phyloP scores from a whole-genome alignment of 345 rosid species.

The Ceriops tagal region DNA sequence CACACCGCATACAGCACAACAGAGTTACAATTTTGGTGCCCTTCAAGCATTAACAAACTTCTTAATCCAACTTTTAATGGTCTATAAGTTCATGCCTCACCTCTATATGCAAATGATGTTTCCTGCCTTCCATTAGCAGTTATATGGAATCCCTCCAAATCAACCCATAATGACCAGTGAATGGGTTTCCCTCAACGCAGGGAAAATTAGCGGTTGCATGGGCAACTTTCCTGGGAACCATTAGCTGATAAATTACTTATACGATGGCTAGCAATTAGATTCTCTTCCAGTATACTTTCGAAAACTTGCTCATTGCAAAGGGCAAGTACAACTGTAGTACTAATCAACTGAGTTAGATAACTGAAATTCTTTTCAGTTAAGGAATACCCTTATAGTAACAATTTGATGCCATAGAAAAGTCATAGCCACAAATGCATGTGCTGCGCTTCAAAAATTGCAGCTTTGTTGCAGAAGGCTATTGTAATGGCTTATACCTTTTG shows the following conservation, averaged over 20 bases:
- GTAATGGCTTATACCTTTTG: conserved; percentile 44
- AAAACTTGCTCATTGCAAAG: conserved; percentile 64
- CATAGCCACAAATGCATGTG: too few relatives aligned
- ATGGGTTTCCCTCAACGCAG: conserved; percentile 60
- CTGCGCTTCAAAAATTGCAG: too few relatives aligned
- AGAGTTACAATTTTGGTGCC: too few relatives aligned
- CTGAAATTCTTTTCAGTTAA: too few relatives aligned
- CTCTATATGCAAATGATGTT: conserved; percentile 73
- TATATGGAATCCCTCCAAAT: conserved; percentile 80
- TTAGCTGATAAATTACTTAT: conserved; percentile 28
- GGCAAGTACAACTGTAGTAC: conserved; percentile 13
- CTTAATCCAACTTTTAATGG: conserved; percentile 6
- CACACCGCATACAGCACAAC: too few relatives aligned
- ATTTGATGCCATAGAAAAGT: too few relatives aligned
- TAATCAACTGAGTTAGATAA: too few relatives aligned
- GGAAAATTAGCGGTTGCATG: conserved; percentile 63
- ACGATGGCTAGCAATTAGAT: conserved; percentile 35
- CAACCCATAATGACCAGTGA: conserved; percentile 78
- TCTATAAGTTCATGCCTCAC: conserved; percentile 39
- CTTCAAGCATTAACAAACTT: conserved; percentile 1
- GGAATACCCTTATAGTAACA: too few relatives aligned
- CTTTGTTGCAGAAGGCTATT: not conserved
- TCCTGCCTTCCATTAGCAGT: conserved; percentile 88
- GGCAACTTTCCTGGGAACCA: conserved; percentile 34
- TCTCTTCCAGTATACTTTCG: conserved; percentile 44